These are phyloP conservation scores for Neurospora discreta DNA, from an alignment of 495 filamentous ascomycete genomes.

Conservation along the genomic window DNA sequence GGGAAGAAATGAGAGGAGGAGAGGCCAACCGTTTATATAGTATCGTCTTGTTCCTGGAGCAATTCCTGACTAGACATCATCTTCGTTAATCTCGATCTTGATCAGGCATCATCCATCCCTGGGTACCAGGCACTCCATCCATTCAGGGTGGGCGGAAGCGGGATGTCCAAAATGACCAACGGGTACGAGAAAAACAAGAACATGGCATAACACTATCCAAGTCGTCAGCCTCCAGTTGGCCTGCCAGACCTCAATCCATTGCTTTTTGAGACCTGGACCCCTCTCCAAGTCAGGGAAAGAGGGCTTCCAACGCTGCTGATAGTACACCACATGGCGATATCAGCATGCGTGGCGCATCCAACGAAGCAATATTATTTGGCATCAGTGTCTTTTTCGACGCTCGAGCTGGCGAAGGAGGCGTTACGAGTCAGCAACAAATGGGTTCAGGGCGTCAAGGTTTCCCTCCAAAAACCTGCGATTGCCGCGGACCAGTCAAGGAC, in stretches of 20 bases:
- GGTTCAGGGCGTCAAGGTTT: neutral
- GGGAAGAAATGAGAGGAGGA: neutral
- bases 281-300: neutral
- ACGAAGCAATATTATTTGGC: neutral
- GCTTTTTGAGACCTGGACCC: neutral
- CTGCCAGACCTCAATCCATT: neutral
- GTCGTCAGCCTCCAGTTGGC: neutral
- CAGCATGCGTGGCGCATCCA: neutral
- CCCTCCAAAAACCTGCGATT: neutral
- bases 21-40: neutral
- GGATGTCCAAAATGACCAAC: neutral
- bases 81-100: neutral
- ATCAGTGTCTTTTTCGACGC: neutral
- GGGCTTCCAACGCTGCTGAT: neutral
- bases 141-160: neutral
- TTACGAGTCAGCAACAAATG: slow-evolving; percentile 1
- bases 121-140: neutral
- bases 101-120: neutral
- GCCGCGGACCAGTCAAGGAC: neutral
- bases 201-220: neutral
- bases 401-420: neutral
- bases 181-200: neutral
- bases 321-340: neutral
- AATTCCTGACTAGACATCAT: neutral
- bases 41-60: neutral